Base-by-base conservation (phyloP, 192 early-diverging fungal genomes). In the Obelidium mucronatum region DNA sequence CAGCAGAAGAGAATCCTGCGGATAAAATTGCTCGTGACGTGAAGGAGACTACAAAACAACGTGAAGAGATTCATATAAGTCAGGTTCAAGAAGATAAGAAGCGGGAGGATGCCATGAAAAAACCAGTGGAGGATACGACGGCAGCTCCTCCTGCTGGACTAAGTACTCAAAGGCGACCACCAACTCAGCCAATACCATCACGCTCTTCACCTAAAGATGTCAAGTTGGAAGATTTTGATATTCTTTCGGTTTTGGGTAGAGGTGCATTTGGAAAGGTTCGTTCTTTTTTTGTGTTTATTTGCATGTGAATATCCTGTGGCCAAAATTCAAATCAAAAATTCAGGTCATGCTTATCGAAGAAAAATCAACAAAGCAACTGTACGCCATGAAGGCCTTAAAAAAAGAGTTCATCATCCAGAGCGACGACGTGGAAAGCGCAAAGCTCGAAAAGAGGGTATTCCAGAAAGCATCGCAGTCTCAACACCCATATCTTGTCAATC, bases 381-480 rank as follows among this genome's bases (percentile, higher is more conserved):
- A 95, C 80, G 97, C 97, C 28, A 97, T 99, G 81, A 99, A 99
- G 81, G 97, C 97, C 1, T 81, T 99, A 36, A 98, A 98, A 81
- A 99, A 85, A 74, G 87, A 99, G 76, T 96, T 94, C 76, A 97
- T 98, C 63, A 93, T 97, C 64, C 94, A 99, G 80, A 96, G 96
- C 82, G 97, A 98, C 82, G 96, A 98, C 83, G 92, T 99, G 26
- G 93, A 92, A 78, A 92, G 71, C 55, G 79, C 80, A 4, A 84
- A 80, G 65, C 73, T 87, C 2, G 97, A 98, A 84, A 97, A 97
- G 77, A 90, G 93, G 40, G 93, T 98, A 15, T 93, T 97, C 84
- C 92, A 93, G 76, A 90, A 94, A 11, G 97, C 96, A 71, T 92
- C 93, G 79, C 84, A 88, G 67, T 92, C 92, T 61, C 92, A 90